Base-by-base conservation (phyloP, 495 filamentous ascomycete genomes). In the Penicillium angulare region DNA sequence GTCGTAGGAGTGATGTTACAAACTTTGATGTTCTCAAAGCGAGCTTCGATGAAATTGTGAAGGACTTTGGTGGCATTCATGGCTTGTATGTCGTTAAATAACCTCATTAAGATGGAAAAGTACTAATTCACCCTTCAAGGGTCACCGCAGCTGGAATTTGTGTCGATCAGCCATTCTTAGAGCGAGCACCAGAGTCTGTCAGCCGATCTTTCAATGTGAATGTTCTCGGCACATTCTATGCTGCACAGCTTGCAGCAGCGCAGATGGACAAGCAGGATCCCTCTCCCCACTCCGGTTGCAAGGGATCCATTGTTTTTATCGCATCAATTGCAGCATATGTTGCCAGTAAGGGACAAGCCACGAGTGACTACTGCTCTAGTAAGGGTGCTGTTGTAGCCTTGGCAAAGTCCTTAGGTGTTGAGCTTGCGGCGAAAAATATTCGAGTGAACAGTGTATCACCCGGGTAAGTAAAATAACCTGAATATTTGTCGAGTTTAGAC, bases 361-460 rank as follows among this genome's bases (percentile, higher is more conserved):
- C 44, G 23, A 51, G 44, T 38, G 44, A 27, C 15, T 79, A 80
- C 54, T 75, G 73, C 47, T 66, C 74, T 0, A 74, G 68, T 39
- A 79, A 80, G 55, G 77, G 57, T 27, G 77, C 59, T 12, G 60
- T 78, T 1, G 72, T 76, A 18, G 77, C 75, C 2, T 73, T 80
- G 39, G 68, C 65, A 12, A 79, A 80, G 47, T 65, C 66, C 36
- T 67, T 80, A 67, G 77, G 75, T 31, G 56, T 80, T 48, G 77
- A 79, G 52, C 50, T 79, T 29, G 77, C 74, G 0, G 60, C 65
- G 9, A 66, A 65, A 43, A 73, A 74, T 5, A 67, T 80, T 13
- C 56, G 76, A 16, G 64, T 66, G 5, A 80, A 80, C 52, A 60
- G 73, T 12, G 56, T 80, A 4, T 63, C 65, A n/a, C 76, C 77